Percentiles rank a stretch among this genome's conserved stretches.
Conservation (phyloP, 2,329 filamentous ascomycete genomes). For the Microcyclospora tardicrescens region DNA sequence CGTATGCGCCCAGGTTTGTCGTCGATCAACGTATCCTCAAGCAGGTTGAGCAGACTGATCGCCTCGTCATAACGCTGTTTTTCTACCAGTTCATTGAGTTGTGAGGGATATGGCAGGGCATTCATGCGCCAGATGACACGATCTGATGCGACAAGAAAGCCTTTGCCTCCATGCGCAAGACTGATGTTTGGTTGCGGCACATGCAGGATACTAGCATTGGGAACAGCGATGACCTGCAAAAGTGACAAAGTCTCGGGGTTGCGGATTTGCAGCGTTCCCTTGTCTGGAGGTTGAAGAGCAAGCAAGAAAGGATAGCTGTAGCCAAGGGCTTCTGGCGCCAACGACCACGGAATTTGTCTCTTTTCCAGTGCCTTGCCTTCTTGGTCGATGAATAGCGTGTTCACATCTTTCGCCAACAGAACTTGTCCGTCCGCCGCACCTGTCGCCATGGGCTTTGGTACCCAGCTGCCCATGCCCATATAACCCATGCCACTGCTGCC, state of each 20-base stretch:
- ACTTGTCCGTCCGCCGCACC: slow-evolving; percentile 72
- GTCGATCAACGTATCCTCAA: slow-evolving; percentile 79
- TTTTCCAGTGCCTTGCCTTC: slow-evolving; percentile 71
- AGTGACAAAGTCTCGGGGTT: slow-evolving; percentile 88
- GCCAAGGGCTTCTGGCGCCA: slow-evolving; percentile 77
- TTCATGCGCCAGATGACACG: slow-evolving; percentile 93
- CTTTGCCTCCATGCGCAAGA: slow-evolving; percentile 90
- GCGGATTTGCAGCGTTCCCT: slow-evolving; percentile 75
- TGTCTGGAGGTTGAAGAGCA: slow-evolving; percentile 68
- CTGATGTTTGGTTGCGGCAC: slow-evolving; percentile 88
- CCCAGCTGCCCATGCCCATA: slow-evolving; percentile 84
- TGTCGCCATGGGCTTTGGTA: slow-evolving; percentile 78
- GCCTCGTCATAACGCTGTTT: slow-evolving; percentile 74
- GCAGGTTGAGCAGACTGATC: slow-evolving; percentile 73
- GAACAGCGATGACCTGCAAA: slow-evolving; percentile 70
- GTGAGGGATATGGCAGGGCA: slow-evolving; percentile 78
- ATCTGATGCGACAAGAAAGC: slow-evolving; percentile 86
- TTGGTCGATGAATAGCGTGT: slow-evolving; percentile 80
- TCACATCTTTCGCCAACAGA: slow-evolving; percentile 92
- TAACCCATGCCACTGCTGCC: slow-evolving; percentile 87
- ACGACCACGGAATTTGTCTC: slow-evolving; percentile 81
- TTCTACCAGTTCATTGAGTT: slow-evolving; percentile 69
- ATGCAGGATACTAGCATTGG: slow-evolving; percentile 71
- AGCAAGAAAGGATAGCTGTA: slow-evolving; percentile 96
- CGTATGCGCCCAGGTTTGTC: slow-evolving; percentile 71